Evolutionary conservation across 2,329 filamentous ascomycete genomes (phyloP).

Genomic region (Cladosporium sp.): DNA sequence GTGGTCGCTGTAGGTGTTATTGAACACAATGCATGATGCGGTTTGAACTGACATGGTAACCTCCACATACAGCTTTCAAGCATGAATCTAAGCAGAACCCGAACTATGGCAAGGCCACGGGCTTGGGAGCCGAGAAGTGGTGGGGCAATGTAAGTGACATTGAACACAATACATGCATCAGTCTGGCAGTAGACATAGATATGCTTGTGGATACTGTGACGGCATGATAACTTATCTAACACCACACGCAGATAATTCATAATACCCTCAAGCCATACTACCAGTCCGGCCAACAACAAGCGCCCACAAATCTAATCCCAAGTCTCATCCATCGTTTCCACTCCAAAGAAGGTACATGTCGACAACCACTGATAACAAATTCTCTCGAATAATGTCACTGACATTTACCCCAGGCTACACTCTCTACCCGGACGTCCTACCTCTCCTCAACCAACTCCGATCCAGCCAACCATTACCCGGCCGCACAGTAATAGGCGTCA

Average conservation of each 20-base stretch:
- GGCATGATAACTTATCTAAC: background rate
- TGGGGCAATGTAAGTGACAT: conserved; percentile 52
- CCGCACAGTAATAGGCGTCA: conserved; percentile 49
- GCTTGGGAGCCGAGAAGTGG: conserved; percentile 52
- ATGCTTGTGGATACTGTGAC: too few relatives aligned
- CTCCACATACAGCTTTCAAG: conserved; percentile 43
- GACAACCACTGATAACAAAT: background rate
- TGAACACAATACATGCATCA: background rate
- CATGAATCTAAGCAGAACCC: conserved; percentile 46
- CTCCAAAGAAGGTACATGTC: conserved; percentile 38
- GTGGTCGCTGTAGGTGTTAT: background rate
- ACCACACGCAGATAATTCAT: conserved; percentile 48
- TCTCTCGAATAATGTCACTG: background rate
- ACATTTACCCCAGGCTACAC: conserved; percentile 37
- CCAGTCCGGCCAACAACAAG: conserved; percentile 24
- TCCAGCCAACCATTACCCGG: conserved; percentile 15
- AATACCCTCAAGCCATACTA: conserved; percentile 46
- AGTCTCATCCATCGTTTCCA: conserved; percentile 52
- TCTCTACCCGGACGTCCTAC: conserved; percentile 44
- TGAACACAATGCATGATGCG: too few relatives aligned
- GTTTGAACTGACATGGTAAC: background rate
- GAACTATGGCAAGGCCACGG: conserved; percentile 55
- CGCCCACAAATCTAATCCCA: conserved; percentile 38
- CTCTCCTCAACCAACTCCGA: conserved; percentile 43
- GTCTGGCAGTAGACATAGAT: too few relatives aligned